A percentile compares a stretch with the other conserved stretches of the same genome.
Conservation (phyloP, 305 asterid species). For the Nicotiana rustica region DNA sequence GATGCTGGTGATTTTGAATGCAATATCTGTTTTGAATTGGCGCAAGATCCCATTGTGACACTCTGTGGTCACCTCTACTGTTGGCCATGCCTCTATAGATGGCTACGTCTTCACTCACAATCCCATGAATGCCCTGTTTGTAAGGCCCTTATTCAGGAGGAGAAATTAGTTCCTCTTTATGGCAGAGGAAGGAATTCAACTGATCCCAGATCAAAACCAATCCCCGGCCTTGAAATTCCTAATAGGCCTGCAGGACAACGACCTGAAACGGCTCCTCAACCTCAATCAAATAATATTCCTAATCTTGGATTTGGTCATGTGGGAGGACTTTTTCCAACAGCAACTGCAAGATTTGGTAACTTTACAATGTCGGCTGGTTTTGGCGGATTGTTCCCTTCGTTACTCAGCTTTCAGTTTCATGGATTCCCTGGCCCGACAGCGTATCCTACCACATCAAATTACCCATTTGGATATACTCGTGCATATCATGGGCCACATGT, state of each 20-base stretch:
- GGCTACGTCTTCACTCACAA: slow-evolving; percentile 71
- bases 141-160: slow-evolving; percentile 71
- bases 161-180: slow-evolving; percentile 68
- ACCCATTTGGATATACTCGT: slow-evolving; percentile 29
- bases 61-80: slow-evolving; percentile 85
- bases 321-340: slow-evolving; percentile 71
- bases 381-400: slow-evolving; percentile 64
- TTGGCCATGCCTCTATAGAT: slow-evolving; percentile 80
- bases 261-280: slow-evolving; percentile 56
- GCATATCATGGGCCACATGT: slow-evolving; percentile 27
- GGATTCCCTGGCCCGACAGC: slow-evolving; percentile 34
- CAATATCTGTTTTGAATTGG: slow-evolving; percentile 76
- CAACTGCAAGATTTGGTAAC: slow-evolving; percentile 58
- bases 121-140: slow-evolving; percentile 81
- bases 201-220: slow-evolving; percentile 72
- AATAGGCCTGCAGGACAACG: slow-evolving; percentile 74
- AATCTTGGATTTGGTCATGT: slow-evolving; percentile 51
- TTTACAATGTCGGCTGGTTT: slow-evolving; percentile 68
- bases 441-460: slow-evolving; percentile 40
- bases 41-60: slow-evolving; percentile 74
- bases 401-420: slow-evolving; percentile 51
- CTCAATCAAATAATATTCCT: slow-evolving; percentile 44
- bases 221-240: slow-evolving; percentile 75
- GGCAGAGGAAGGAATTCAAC: slow-evolving; percentile 69
- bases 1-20: slow-evolving; percentile 75